phyloP scores from a whole-genome alignment of 306 rosid genomes.

The Cyamopsis tetragonoloba region DNA sequence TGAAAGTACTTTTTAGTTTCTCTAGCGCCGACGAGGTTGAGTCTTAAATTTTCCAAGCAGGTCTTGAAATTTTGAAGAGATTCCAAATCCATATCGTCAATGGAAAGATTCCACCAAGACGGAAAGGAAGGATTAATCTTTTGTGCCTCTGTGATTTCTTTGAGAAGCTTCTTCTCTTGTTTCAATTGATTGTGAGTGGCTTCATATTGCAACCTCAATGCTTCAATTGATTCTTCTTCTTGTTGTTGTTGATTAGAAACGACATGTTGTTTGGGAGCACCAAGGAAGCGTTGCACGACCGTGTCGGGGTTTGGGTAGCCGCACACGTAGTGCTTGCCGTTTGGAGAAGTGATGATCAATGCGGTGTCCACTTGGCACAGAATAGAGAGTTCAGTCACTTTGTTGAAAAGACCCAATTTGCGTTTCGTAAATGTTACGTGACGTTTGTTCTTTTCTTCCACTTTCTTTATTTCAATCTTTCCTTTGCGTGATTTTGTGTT shows the following conservation, averaged over 20 bases:
- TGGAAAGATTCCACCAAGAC: slow-evolving; percentile 13
- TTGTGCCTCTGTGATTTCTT: background rate
- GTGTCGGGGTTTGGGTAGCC: slow-evolving; percentile 37
- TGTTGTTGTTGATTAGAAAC: no score
- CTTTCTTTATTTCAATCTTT: slow-evolving; percentile 47
- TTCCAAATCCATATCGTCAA: slow-evolving; percentile 27
- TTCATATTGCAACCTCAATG: background rate
- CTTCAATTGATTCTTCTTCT: background rate
- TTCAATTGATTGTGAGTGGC: background rate
- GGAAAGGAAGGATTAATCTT: no score
- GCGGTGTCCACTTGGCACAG: slow-evolving; percentile 45
- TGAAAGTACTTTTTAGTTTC: no score
- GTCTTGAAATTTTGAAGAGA: slow-evolving; percentile 2
- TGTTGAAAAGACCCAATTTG: slow-evolving; percentile 51
- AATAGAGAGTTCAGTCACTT: slow-evolving; percentile 57
- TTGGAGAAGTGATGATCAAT: slow-evolving; percentile 43
- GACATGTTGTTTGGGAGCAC: no score
- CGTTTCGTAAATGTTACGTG: slow-evolving; percentile 56
- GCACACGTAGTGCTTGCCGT: slow-evolving; percentile 41
- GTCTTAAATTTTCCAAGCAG: background rate
- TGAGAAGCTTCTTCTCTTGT: background rate
- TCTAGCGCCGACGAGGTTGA: no score
- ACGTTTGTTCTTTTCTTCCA: slow-evolving; percentile 31
- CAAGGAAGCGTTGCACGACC: background rate
- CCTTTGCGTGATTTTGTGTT: slow-evolving; percentile 15